phyloP scores from a whole-genome alignment of 2,329 filamentous ascomycete species.

The Colletotrichum falcatum region DNA sequence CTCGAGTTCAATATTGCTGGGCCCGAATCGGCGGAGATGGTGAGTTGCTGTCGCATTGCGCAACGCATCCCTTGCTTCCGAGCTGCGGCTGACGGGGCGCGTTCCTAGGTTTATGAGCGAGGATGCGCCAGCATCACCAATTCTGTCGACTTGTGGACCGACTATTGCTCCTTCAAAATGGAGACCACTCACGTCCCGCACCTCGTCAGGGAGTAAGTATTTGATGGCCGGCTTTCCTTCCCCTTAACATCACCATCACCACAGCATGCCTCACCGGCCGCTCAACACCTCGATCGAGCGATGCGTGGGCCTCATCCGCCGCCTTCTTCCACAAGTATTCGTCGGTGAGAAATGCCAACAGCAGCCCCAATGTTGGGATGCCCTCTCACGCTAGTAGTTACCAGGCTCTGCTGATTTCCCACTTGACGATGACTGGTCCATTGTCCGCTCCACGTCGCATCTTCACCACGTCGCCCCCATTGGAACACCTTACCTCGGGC shows the following conservation, averaged over 20 bases:
- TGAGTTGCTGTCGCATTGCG: slow-evolving; percentile 55
- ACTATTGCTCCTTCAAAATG: slow-evolving; percentile 98
- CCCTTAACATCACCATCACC: slow-evolving; percentile 69
- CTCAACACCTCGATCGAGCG: slow-evolving; percentile 54
- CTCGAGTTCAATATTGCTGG: slow-evolving; percentile 97
- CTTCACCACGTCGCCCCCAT: slow-evolving; percentile 46
- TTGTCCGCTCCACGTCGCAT: slow-evolving; percentile 58
- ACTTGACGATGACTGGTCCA: slow-evolving; percentile 53
- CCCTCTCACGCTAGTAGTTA: slow-evolving; percentile 72
- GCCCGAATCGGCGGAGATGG: slow-evolving; percentile 97
- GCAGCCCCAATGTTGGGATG: slow-evolving; percentile 68
- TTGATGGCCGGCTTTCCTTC: slow-evolving; percentile 71
- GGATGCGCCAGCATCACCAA: slow-evolving; percentile 92
- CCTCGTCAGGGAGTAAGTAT: slow-evolving; percentile 99
- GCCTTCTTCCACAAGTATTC: slow-evolving; percentile 51
- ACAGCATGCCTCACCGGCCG: slow-evolving; percentile 55
- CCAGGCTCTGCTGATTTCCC: slow-evolving; percentile 68
- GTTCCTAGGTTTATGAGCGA: slow-evolving; percentile 85
- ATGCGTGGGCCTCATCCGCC: slow-evolving; percentile 48
- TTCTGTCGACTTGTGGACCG: slow-evolving; percentile 96
- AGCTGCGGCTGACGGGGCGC: slow-evolving; percentile 1
- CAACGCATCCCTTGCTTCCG: slow-evolving; percentile 28
- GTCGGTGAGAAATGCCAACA: slow-evolving; percentile 80
- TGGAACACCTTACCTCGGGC: slow-evolving; percentile 58
- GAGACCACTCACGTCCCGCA: slow-evolving; percentile 95